Evolutionary conservation across 495 filamentous ascomycete species (phyloP).

Genomic region (Apodospora peruviana): DNA sequence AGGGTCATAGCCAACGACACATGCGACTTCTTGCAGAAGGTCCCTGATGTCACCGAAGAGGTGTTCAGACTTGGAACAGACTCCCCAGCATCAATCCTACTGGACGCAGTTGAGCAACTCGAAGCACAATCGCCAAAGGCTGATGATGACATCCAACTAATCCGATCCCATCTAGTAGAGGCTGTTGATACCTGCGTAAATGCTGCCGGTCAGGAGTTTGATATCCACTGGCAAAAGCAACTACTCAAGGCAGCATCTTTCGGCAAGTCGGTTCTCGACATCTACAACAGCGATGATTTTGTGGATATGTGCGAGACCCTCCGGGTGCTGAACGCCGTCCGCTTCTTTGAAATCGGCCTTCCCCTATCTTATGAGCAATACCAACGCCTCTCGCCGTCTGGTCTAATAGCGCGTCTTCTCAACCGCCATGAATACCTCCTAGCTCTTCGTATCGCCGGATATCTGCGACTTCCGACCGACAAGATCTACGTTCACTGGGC

Average conservation of each 20-base stretch:
- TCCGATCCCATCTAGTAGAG: slow-evolving; percentile 76
- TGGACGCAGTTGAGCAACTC: slow-evolving; percentile 87
- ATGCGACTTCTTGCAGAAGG: slow-evolving; percentile 92
- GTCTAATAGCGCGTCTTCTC: slow-evolving; percentile 75
- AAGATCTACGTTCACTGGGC: slow-evolving; percentile 96
- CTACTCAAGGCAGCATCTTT: slow-evolving; percentile 92
- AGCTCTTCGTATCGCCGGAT: slow-evolving; percentile 84
- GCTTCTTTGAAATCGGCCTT: slow-evolving; percentile 85
- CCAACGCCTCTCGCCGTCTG: slow-evolving; percentile 80
- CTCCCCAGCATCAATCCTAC: slow-evolving; percentile 72
- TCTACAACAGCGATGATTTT: slow-evolving; percentile 97
- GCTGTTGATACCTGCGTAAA: slow-evolving; percentile 88
- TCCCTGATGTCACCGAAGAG: slow-evolving; percentile 80
- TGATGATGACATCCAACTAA: slow-evolving; percentile 94
- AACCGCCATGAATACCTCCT: slow-evolving; percentile 88
- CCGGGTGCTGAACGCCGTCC: slow-evolving; percentile 83
- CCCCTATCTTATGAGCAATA: slow-evolving; percentile 90
- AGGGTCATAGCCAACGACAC: slow-evolving; percentile 82
- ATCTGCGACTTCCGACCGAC: slow-evolving; percentile 78
- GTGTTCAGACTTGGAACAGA: slow-evolving; percentile 85
- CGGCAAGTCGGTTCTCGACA: slow-evolving; percentile 91
- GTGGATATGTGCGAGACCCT: slow-evolving; percentile 97
- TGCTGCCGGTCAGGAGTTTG: slow-evolving; percentile 89
- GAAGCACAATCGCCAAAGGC: slow-evolving; percentile 94
- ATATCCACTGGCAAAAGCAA: slow-evolving; percentile 87